Evolutionary conservation across 306 rosid species (phyloP), one percentile per base, ranked within the genome.

Genomic region (Lathyrus tuberosus): DNA sequence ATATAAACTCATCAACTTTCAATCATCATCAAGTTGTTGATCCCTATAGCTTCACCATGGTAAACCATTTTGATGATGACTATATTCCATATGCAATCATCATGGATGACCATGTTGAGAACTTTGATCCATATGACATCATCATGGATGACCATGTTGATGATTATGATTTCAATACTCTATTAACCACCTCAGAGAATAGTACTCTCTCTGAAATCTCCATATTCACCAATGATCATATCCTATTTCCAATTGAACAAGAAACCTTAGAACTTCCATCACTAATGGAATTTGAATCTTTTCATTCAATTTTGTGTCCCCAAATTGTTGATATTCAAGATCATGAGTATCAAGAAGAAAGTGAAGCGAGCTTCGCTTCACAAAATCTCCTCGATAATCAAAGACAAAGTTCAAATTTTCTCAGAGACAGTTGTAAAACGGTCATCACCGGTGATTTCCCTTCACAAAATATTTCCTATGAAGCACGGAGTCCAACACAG

Each of bases 401-500:
- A n/a, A n/a, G n/a, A n/a, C 24, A 22, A 1, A 22, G 2, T 22
- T 22, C 24, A 22, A 22, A 51, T 51, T 12, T 2, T 2, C 0
- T 51, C 6, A 4, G 28, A 51, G 28, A 51, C 26, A 18, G 28
- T 51, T 17, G n/a, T n/a, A n/a, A n/a, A n/a, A n/a, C n/a, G n/a
- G 86, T n/a, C n/a, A n/a, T n/a, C 6, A 2, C 4, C 7, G 14
- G 18, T 3, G 2, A 47, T 47, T 81, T 73, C 67, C 78, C 57
- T 59, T 69, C 70, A 41, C 79, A 80, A 5, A 54, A 74, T 22
- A 41, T 73, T 26, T 80, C 76, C 0, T 20, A 24, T 49, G 81
- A 75, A 73, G 42, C 76, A 20, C 77, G 81, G 80, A 85, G 94
- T 70, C 96, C 84, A 10, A 75, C 72, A 77, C 61, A 72, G 5